Conservation (phyloP, 768 basidiomycete genomes). For the Mycena polygramma region DNA sequence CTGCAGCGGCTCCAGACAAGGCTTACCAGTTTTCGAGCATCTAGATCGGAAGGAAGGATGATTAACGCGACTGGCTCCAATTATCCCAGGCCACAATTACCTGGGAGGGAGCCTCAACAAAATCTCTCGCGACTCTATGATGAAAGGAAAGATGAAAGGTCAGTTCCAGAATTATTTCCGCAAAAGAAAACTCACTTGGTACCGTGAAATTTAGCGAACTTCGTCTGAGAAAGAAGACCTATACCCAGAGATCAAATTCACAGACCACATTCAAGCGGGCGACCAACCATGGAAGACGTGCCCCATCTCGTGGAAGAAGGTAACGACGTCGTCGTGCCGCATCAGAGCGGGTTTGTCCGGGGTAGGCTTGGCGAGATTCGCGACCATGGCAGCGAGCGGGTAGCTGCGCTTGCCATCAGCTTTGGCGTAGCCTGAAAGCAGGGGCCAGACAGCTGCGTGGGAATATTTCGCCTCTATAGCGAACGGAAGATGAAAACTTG, state of each 20-base stretch:
- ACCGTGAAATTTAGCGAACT: slow-evolving; percentile 85
- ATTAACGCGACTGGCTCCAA: not conserved
- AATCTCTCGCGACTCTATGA: slow-evolving; percentile 77
- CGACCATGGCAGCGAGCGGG: slow-evolving; percentile 88
- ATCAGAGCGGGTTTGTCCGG: slow-evolving; percentile 85
- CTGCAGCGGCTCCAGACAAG: not conserved
- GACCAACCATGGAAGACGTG: slow-evolving; percentile 69
- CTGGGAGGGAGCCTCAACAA: slow-evolving; percentile 82
- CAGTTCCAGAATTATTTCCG: not conserved
- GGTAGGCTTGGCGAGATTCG: slow-evolving; percentile 90
- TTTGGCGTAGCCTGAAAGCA: slow-evolving; percentile 75
- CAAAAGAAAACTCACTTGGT: slow-evolving; percentile 59
- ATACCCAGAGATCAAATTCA: too few species aligned
- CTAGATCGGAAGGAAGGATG: slow-evolving; percentile 45
- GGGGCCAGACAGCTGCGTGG: slow-evolving; percentile 89
- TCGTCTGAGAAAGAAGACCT: slow-evolving; percentile 72
- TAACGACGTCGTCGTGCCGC: slow-evolving; percentile 90
- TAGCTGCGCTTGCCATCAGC: slow-evolving; percentile 73
- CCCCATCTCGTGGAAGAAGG: slow-evolving; percentile 94
- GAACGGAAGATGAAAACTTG: slow-evolving; percentile 5
- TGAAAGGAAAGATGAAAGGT: not conserved
- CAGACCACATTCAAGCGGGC: too few species aligned
- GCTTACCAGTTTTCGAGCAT: slow-evolving; percentile 91
- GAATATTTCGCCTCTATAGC: slow-evolving; percentile 79
- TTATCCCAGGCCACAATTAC: not conserved